Evolutionary conservation across 768 basidiomycete genomes (phyloP), one percentile per base, ranked within the genome.

Genomic region (Austroboletus eburneus): DNA sequence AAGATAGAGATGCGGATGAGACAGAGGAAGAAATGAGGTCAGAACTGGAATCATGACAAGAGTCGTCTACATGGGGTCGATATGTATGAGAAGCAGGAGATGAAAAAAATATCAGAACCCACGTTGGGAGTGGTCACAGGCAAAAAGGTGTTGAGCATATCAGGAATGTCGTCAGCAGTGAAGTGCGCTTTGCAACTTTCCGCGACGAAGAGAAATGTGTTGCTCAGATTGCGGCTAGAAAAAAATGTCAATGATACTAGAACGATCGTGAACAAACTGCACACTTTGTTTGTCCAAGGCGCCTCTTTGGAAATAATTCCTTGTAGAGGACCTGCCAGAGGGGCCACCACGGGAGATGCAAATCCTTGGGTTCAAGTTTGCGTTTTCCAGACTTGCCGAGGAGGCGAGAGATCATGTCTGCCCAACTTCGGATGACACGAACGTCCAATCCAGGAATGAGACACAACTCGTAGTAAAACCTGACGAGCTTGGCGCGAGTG

Each of bases 401-500:
- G 37, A 91, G 71, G 47, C 85, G 81, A 38, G 81, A 76, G 54
- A 90, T 72, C 79, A 87, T 87, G 57, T 86, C 85, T 13, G 84
- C 80, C 86, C 87, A 91, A 61, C 73, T 79, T 40, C 85, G 79
- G 49, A 81, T 71, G 52, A 84, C 72, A 35, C 83, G 80, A 9
- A 81, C 74, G 43, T 91, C 87, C 43, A 90, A 69, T 40, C 87
- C 87, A 37, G 88, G 89, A 8, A 87, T 62, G 27, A 88, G 68
- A 62, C 78, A 80, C n/a, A 91, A 67, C 57, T 91, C 85, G 57
- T 86, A 91, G 66, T 90, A 90, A 39, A 91, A 67, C 30, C 73
- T 45, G 13, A 82, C 85, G 43, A 91, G 78, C 62, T 80, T 83
- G 18, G 83, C 81, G 16, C 89, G 84, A 38, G 79, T 80, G 25